Percentiles rank a stretch among this genome's conserved stretches.
phyloP scores from a whole-genome alignment of 768 basidiomycete genomes.

The Peribolospora baueri region DNA sequence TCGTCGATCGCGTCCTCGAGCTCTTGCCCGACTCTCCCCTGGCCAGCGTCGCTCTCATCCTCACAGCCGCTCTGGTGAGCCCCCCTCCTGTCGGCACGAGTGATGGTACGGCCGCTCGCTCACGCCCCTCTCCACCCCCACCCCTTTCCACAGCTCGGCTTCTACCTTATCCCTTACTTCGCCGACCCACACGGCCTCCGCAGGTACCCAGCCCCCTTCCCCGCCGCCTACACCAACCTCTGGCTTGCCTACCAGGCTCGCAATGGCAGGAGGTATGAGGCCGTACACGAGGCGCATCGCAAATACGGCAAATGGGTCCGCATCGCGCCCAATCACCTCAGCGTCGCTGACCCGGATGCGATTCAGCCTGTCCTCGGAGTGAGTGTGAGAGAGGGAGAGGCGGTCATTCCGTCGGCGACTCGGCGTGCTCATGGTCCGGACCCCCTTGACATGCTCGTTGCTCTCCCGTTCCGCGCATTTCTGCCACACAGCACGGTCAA shows the following conservation, averaged over 20 bases:
- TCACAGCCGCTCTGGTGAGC: too few species aligned
- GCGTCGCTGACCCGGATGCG: slow-evolving; percentile 52
- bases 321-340: slow-evolving; percentile 42
- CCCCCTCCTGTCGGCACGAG: too few species aligned
- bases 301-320: slow-evolving; percentile 33
- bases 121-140: too few species aligned
- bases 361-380: slow-evolving; percentile 44
- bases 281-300: slow-evolving; percentile 45
- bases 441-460: background rate
- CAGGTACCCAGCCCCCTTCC: slow-evolving; percentile 38
- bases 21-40: too few species aligned
- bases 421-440: too few species aligned
- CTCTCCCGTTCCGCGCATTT: background rate
- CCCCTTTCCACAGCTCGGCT: slow-evolving; percentile 6
- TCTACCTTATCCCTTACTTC: slow-evolving; percentile 29
- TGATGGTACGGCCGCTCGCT: too few species aligned
- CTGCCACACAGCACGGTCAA: slow-evolving; percentile 34
- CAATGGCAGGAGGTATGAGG: slow-evolving; percentile 48
- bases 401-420: too few species aligned
- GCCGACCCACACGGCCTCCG: slow-evolving; percentile 35
- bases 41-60: too few species aligned
- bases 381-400: background rate
- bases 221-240: slow-evolving; percentile 44
- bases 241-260: slow-evolving; percentile 47
- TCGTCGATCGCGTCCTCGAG: too few species aligned